Evolutionary conservation across 306 rosid genomes (phyloP).

Genomic region (Cicer pinnatifidum): DNA sequence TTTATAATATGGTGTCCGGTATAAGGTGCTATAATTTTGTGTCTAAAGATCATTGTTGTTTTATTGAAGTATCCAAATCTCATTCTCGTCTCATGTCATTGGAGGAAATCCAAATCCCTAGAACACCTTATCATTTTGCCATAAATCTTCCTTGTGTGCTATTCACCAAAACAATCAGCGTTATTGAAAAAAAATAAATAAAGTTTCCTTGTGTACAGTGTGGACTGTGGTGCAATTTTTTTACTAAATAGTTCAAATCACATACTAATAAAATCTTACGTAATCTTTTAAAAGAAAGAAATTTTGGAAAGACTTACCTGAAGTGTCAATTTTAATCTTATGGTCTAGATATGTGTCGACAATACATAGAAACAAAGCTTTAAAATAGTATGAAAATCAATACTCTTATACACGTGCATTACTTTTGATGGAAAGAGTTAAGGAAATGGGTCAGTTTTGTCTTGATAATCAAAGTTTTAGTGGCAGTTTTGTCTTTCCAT

Average conservation of each 20-base stretch:
- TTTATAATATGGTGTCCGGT: too few relatives aligned
- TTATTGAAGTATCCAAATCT: neutral
- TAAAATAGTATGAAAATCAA: slow-evolving; percentile 9
- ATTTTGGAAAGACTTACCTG: neutral
- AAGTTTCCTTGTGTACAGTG: too few relatives aligned
- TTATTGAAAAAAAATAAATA: too few relatives aligned
- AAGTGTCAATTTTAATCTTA: neutral
- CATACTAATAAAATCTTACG: neutral
- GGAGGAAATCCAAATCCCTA: neutral
- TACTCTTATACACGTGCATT: slow-evolving; percentile 37
- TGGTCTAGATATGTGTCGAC: neutral
- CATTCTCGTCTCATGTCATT: neutral
- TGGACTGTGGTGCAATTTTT: too few relatives aligned
- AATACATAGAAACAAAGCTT: neutral
- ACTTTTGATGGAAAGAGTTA: slow-evolving; percentile 23
- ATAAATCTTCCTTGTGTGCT: neutral
- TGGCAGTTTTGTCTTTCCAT: slow-evolving; percentile 42
- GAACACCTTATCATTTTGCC: neutral
- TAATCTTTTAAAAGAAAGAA: neutral
- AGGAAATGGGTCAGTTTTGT: slow-evolving; percentile 26
- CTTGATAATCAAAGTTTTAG: slow-evolving; percentile 22
- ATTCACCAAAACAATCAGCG: too few relatives aligned
- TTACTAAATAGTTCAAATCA: neutral
- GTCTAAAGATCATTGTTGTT: neutral
- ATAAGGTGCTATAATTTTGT: too few relatives aligned